phyloP scores from a whole-genome alignment of 2,329 filamentous ascomycete genomes.

The Parascedosporium putredinis region DNA sequence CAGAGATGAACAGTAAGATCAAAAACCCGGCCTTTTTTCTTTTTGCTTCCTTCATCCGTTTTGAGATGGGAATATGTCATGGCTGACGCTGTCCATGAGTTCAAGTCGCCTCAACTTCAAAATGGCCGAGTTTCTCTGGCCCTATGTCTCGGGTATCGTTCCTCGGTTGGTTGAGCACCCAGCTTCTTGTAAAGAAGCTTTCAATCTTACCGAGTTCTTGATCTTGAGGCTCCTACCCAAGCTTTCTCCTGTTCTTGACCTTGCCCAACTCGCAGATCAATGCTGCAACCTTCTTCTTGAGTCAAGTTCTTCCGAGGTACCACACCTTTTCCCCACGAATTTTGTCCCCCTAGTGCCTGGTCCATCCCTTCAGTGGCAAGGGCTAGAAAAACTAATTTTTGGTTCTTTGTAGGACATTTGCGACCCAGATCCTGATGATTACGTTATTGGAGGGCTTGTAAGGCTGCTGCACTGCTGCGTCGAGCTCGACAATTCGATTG shows the following conservation, averaged over 20 bases:
- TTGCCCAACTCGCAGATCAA: constrained; percentile 16
- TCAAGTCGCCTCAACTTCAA: constrained; percentile 3
- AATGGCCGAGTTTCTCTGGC: constrained; percentile 30
- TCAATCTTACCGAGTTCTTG: constrained; percentile 29
- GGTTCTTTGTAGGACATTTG: not conserved
- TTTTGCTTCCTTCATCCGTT: too few species aligned
- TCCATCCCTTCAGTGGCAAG: too few species aligned
- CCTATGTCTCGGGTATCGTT: constrained; percentile 27
- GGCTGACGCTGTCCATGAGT: not conserved
- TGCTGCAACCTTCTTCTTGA: constrained; percentile 25
- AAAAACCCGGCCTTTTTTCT: not conserved
- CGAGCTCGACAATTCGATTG: constrained; percentile 9
- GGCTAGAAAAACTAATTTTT: not conserved
- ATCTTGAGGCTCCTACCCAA: constrained; percentile 2
- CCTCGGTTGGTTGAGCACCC: constrained; percentile 22
- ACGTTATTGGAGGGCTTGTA: constrained; percentile 22
- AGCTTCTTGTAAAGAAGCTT: constrained; percentile 32
- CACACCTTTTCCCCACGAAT: too few species aligned
- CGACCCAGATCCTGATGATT: constrained; percentile 16
- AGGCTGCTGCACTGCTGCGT: constrained; percentile 22
- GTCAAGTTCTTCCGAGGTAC: constrained; percentile 31
- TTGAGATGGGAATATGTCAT: too few species aligned
- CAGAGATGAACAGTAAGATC: not conserved
- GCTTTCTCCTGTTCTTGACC: constrained; percentile 8
- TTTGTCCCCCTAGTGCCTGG: too few species aligned